A percentile compares a stretch with the other conserved stretches of the same genome.
Evolutionary conservation across 441 rosid genomes (phyloP).

Genomic region (Adansonia madagascariensis): DNA sequence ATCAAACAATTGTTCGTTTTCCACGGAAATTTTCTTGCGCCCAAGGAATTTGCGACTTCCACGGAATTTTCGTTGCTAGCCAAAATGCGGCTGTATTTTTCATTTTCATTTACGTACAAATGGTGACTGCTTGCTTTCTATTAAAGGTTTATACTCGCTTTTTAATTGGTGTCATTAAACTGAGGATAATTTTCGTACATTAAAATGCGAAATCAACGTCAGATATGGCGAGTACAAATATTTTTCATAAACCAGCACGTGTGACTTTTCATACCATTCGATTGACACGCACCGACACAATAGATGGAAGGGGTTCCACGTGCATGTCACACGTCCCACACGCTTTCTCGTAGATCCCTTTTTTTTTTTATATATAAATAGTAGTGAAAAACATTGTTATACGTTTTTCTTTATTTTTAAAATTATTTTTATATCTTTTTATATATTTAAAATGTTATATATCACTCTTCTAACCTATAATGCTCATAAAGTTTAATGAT

Average conservation of each 20-base stretch:
- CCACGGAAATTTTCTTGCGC: neutral
- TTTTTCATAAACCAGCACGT: neutral
- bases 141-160: neutral
- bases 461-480: no score
- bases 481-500: no score
- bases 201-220: no score
- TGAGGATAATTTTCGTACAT: neutral
- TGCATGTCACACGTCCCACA: neutral
- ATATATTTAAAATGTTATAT: no score
- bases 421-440: no score
- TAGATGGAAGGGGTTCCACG: neutral
- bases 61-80: neutral
- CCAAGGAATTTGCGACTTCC: neutral
- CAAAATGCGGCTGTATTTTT: neutral
- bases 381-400: no score
- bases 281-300: constrained; percentile 10
- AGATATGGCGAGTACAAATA: neutral
- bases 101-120: no score
- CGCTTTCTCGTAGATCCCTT: neutral
- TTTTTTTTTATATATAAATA: no score
- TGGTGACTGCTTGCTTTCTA: neutral
- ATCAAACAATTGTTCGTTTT: neutral
- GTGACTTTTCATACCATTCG: neutral
- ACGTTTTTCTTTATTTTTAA: no score
- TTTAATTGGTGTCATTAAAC: neutral